Percentiles rank a stretch among this genome's conserved stretches.
Evolutionary conservation across 169 alveolate genomes (phyloP).

Genomic region (Plasmodium billcollinsi): DNA sequence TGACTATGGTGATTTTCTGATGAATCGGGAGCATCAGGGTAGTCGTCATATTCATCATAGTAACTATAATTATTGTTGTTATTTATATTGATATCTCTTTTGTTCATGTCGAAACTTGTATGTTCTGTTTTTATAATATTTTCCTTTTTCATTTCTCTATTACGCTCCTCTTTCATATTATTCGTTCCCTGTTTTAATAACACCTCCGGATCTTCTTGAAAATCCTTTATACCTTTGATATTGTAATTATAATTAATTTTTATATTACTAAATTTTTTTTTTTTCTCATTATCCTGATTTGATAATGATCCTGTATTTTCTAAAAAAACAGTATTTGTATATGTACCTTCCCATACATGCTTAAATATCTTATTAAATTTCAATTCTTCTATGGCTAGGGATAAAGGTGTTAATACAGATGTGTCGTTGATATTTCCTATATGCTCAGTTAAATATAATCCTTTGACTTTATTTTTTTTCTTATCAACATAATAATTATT

Average conservation of each 20-base stretch:
- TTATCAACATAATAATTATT: background rate
- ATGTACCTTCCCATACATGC: conserved; percentile 37
- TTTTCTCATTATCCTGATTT: background rate
- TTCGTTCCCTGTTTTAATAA: background rate
- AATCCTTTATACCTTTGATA: too few relatives aligned
- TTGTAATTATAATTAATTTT: too few relatives aligned
- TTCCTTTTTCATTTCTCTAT: background rate
- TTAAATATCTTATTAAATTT: conserved; percentile 28
- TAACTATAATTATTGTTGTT: background rate
- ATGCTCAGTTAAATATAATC: conserved; percentile 42
- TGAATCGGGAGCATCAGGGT: too few relatives aligned
- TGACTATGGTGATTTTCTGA: too few relatives aligned
- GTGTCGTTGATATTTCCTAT: conserved; percentile 15
- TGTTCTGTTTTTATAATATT: background rate
- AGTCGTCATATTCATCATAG: too few relatives aligned
- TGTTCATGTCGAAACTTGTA: too few relatives aligned
- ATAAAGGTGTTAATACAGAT: conserved; percentile 39
- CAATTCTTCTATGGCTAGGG: conserved; percentile 64
- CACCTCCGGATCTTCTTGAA: background rate
- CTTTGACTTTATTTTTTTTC: conserved; percentile 50
- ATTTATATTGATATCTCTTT: background rate
- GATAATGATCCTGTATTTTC: background rate
- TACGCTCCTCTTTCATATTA: background rate
- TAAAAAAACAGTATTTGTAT: conserved; percentile 33
- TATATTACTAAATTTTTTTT: background rate